Evolutionary conservation across 306 rosid genomes (phyloP), one percentile per base, ranked within the genome.

Genomic region (Ammopiptanthus mongolicus): DNA sequence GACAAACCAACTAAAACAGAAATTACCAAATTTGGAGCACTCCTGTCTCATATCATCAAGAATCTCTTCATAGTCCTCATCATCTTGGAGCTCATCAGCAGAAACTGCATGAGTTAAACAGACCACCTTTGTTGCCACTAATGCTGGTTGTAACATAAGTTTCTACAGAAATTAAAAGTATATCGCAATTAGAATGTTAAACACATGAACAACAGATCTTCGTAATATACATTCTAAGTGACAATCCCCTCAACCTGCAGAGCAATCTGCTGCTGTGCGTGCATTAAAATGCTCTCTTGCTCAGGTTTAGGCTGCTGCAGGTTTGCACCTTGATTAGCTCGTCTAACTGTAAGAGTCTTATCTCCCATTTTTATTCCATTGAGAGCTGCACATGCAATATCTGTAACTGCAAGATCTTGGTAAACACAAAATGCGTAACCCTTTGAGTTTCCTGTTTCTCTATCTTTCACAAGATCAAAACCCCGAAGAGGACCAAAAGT

Each of bases 321-420:
- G 76, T 59, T 95, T 62, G 99, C 82, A 73, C 96, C 97, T 87
- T 95, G 99, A 78, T 95, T 95, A 33, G 99, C 99, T 59, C 99
- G 97, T 57, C 99, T 88, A 75, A 95, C 99, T 3, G 99, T 95
- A 25, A 95, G 97, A 0, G 99, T 95, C 85, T 92, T 95, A 69
- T 95, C 99, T 5, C 99, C 99, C 99, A 95, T 95, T 87, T 95
- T 95, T 81, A 95, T 95, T 82, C 99, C 99, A 75, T 95, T 95
- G 37, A 95, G 87, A 74, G 98, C 98, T 3, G 98, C 97, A 85
- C 98, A 95, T 2, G 98, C 98, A 82, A 95, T 95, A 86, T 95
- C 99, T 2, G 99, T 95, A 56, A 95, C 99, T 23, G 97, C 85
- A 71, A 95, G 99, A 84, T 95, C 99, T 88, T 95, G 98, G 80